Conservation (phyloP, 768 basidiomycete species). For the Lenzites betulinus region DNA sequence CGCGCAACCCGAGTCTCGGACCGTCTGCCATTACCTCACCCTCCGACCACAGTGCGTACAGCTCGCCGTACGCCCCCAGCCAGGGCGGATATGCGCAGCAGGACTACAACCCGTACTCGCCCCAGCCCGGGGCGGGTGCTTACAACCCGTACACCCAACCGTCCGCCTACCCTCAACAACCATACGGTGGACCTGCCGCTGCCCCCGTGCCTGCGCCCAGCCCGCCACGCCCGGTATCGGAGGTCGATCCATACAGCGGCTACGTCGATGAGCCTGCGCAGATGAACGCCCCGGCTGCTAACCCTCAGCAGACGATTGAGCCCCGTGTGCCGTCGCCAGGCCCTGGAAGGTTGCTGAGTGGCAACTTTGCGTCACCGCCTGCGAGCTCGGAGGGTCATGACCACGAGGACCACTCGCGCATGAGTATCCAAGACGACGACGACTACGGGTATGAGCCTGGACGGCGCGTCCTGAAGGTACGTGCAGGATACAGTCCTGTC, state of each 20-base stretch:
- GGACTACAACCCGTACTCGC: conserved; percentile 16
- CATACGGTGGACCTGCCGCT: conserved; percentile 4
- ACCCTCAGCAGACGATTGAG: conserved; percentile 1
- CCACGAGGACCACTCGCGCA: conserved; percentile 24
- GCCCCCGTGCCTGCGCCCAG: conserved; percentile 10
- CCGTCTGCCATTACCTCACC: conserved; percentile 14
- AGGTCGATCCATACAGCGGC: conserved; percentile 30
- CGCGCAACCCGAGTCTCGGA: conserved; percentile 25
- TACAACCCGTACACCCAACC: conserved; percentile 11
- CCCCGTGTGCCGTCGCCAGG: neutral
- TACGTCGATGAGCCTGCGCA: conserved; percentile 17
- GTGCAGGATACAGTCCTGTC: neutral
- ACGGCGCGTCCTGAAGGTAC: conserved; percentile 34
- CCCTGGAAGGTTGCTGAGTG: conserved; percentile 13
- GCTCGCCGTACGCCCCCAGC: neutral
- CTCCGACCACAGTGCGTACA: conserved; percentile 16
- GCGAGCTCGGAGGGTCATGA: conserved; percentile 26
- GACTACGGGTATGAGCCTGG: conserved; percentile 35
- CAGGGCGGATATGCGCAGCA: conserved; percentile 3
- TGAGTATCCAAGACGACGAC: conserved; percentile 36
- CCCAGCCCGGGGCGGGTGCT: neutral
- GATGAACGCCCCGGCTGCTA: neutral
- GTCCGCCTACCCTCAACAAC: too few relatives aligned
- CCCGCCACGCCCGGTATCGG: conserved; percentile 17
- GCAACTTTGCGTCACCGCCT: conserved; percentile 21